phyloP scores from a whole-genome alignment of 306 rosid genomes.

The Trichosanthes truncata region DNA sequence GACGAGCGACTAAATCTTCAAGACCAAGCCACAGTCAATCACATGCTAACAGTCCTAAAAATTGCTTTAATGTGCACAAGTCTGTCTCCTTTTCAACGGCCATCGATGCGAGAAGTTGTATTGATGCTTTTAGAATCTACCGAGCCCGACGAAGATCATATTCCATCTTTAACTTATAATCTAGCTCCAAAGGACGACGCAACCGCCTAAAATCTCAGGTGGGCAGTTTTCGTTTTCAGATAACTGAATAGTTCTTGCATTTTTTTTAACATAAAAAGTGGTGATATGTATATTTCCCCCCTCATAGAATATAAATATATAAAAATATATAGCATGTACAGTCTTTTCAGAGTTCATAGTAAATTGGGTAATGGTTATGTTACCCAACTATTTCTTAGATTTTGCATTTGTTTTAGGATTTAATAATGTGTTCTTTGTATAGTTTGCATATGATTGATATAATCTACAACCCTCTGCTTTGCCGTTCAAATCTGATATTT shows the following conservation, averaged over 20 bases:
- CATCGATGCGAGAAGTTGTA: conserved; percentile 74
- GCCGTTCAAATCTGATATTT: background rate
- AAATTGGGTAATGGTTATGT: background rate
- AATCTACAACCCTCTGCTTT: background rate
- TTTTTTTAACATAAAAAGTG: conserved; percentile 1
- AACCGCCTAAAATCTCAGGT: background rate
- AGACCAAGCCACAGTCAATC: conserved; percentile 41
- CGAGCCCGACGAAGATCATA: conserved; percentile 40
- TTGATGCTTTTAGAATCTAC: conserved; percentile 68
- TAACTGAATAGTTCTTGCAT: conserved; percentile 3
- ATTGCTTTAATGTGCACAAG: conserved; percentile 83
- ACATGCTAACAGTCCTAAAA: conserved; percentile 75
- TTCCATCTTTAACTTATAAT: conserved; percentile 32
- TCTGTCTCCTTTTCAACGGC: conserved; percentile 53
- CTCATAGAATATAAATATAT: background rate
- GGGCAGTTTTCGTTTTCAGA: background rate
- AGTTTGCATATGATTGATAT: background rate
- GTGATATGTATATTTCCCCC: background rate
- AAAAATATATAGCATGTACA: background rate
- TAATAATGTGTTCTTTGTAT: conserved; percentile 3
- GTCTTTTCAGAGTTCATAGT: background rate
- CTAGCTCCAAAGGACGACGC: conserved; percentile 28
- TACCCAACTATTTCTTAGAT: conserved; percentile 6
- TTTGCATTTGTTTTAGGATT: background rate
- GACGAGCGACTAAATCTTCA: conserved; percentile 60